Evolutionary conservation across 371 early-diverging fungal species (phyloP).

Genomic region (Astathelohania contejeani): DNA sequence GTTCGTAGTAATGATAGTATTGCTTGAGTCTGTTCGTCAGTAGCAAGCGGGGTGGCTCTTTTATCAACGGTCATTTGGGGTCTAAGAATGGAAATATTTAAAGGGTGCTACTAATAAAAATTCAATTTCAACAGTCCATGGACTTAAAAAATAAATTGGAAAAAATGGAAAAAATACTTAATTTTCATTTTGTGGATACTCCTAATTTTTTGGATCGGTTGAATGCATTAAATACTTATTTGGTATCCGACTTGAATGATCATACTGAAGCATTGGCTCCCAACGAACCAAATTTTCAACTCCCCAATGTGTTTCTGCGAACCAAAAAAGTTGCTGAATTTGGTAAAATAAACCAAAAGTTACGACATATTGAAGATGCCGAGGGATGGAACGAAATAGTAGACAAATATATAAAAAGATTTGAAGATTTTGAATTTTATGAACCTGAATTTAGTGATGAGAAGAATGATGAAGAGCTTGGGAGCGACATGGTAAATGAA

Average conservation of each 20-base stretch:
- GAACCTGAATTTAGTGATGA: constrained; percentile 1
- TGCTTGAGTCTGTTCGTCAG: constrained; percentile 67
- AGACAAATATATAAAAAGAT: not conserved
- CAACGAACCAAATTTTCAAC: not conserved
- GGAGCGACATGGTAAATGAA: too few relatives aligned
- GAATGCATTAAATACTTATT: not conserved
- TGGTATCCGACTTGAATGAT: not conserved
- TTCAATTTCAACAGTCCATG: too few relatives aligned
- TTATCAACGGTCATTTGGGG: constrained; percentile 53
- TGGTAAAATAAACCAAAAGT: not conserved
- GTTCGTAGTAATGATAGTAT: constrained; percentile 84
- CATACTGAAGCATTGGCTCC: not conserved
- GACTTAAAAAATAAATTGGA: not conserved
- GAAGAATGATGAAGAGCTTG: too few relatives aligned
- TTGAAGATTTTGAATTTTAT: not conserved
- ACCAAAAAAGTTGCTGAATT: not conserved
- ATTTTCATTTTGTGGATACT: not conserved
- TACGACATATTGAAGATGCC: not conserved
- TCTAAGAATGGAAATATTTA: too few relatives aligned
- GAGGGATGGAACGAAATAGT: not conserved
- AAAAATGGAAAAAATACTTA: not conserved
- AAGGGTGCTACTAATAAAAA: too few relatives aligned
- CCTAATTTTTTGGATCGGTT: not conserved
- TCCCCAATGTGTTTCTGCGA: constrained; percentile 1
- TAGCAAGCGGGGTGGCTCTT: constrained; percentile 76